Base-by-base conservation (phyloP, 306 rosid species). In the Chamaecrista fasciculata region DNA sequence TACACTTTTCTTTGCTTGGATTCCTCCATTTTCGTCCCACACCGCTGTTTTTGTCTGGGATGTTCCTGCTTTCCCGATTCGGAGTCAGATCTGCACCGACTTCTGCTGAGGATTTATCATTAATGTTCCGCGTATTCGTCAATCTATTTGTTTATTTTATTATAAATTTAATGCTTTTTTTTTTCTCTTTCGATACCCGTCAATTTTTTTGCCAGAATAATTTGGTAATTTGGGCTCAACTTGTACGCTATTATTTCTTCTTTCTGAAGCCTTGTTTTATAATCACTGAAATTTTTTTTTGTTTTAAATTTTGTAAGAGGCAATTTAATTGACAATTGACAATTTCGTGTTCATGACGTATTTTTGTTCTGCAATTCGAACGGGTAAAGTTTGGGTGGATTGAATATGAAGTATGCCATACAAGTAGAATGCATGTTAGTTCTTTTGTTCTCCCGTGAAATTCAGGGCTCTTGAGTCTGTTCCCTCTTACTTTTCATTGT, bases 1-100 rank as follows among this genome's bases (percentile, higher is more conserved):
- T 12, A 11, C 29, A 21, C 8, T 16, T 5, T 44, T n/a, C 5
- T 26, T 46, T 18, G 26, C 3, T 37, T 25, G 47, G 19, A 3
- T 29, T 59, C 29, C 19, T 57, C 34, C 4, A 1, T 71, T 67
- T 43, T 2, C 46, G 53, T 20, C 36, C 18, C 72, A 67, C 16
- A 11, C 16, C 65, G 77, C 24, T 20, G 56, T 59, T 63, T 48
- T 18, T 12, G 67, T 65, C 51, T 60, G 49, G 21, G 44, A 4
- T 73, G 71, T 64, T 66, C 78, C 74, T 46, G 36, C 36, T 33
- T 33, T 33, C 4, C n/a, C 18, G 75, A 46, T 76, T 77, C 66
- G 3, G 31, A 70, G 46, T 72, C 83, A 83, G 93, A 92, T 92
- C 96, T 87, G 70, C 76, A 29, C 56, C 59, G 63, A 28, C 43